These are phyloP conservation scores for Pinus taeda DNA, from an alignment of 75 land plant species.

Conservation along the genomic window DNA sequence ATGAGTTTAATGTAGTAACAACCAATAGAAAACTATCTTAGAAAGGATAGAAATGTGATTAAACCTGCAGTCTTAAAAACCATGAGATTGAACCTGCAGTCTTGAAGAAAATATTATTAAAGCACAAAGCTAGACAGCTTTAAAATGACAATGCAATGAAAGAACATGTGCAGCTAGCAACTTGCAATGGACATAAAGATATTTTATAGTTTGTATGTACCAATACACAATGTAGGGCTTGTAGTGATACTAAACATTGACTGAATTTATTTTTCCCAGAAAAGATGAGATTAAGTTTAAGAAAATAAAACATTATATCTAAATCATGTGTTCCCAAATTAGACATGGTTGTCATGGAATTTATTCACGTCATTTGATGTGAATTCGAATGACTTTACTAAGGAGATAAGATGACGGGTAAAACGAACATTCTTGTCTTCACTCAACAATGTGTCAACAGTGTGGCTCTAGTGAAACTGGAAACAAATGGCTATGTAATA, in stretches of 20 bases:
- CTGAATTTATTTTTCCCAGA: neutral
- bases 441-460: neutral
- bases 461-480: neutral
- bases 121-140: neutral
- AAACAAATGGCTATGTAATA: neutral
- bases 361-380: no score
- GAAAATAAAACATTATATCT: neutral
- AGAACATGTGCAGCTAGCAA: neutral
- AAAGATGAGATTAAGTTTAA: neutral
- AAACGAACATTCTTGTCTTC: neutral
- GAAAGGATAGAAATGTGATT: neutral
- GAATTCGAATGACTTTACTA: neutral
- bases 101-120: neutral
- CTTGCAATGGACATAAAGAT: neutral
- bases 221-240: neutral
- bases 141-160: neutral
- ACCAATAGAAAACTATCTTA: neutral
- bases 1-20: neutral
- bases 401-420: neutral
- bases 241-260: neutral
- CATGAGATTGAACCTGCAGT: no score
- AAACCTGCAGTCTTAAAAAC: neutral
- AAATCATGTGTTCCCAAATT: neutral
- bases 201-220: no score
- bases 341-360: neutral